A percentile compares a stretch with the other conserved stretches of the same genome.
Evolutionary conservation across 2,329 filamentous ascomycete species (phyloP).

Genomic region (Periconia sp.): DNA sequence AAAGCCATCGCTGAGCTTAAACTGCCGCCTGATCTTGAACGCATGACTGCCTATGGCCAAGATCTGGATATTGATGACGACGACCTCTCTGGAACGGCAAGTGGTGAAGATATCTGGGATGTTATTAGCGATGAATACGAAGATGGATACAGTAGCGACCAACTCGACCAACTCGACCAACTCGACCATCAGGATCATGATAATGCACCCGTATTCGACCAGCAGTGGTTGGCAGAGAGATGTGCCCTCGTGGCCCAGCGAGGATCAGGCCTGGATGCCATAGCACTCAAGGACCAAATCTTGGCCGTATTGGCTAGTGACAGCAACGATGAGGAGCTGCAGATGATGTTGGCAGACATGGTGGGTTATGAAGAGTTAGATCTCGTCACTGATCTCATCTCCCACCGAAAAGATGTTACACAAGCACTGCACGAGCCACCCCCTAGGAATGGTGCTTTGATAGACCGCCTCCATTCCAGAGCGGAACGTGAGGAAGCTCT

Average conservation of each 20-base stretch:
- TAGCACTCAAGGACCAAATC: slow-evolving; percentile 77
- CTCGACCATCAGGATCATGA: slow-evolving; percentile 53
- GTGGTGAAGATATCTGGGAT: slow-evolving; percentile 87
- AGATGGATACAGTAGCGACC: slow-evolving; percentile 64
- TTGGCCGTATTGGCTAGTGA: slow-evolving; percentile 71
- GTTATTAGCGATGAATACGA: slow-evolving; percentile 77
- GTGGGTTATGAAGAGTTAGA: slow-evolving; percentile 93
- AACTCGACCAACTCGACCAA: slow-evolving; percentile 66
- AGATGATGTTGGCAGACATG: slow-evolving; percentile 84
- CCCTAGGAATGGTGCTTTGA: slow-evolving; percentile 47
- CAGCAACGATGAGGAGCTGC: slow-evolving; percentile 75
- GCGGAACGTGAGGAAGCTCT: slow-evolving; percentile 79
- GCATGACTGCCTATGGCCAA: slow-evolving; percentile 55
- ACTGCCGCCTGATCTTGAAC: slow-evolving; percentile 51
- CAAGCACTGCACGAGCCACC: slow-evolving; percentile 28
- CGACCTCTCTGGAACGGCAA: slow-evolving; percentile 61
- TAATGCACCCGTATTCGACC: slow-evolving; percentile 50
- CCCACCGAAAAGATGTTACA: slow-evolving; percentile 68
- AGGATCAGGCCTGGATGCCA: slow-evolving; percentile 67
- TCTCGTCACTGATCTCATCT: slow-evolving; percentile 86
- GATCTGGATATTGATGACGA: slow-evolving; percentile 68
- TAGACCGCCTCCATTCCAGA: slow-evolving; percentile 67
- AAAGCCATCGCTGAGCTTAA: slow-evolving; percentile 76
- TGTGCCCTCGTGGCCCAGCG: slow-evolving; percentile 67
- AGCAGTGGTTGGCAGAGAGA: slow-evolving; percentile 70